Base-by-base conservation (phyloP, 495 filamentous ascomycete genomes). In the Penicillium lividum region DNA sequence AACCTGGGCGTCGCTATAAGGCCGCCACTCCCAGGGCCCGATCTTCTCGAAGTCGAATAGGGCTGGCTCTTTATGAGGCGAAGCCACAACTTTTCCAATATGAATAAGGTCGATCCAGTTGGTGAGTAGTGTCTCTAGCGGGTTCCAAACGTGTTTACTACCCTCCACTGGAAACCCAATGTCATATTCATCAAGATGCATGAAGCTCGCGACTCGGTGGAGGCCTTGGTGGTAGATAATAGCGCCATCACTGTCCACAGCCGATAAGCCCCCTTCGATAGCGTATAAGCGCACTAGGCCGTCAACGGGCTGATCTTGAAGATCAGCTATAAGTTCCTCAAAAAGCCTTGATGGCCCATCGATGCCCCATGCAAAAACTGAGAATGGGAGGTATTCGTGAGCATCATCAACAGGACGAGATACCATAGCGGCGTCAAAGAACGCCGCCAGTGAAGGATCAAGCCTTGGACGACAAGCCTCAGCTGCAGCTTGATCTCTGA, bases 81-180 rank as follows among this genome's bases (percentile, higher is more conserved):
- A 57, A 57, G 59, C 59, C 49, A 57, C 43, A 28, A 60, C 52
- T 56, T 76, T 76, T 34, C 67, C 68, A 48, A 74, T 38, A 27
- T 53, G 60, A 48, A 74, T 59, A 31, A 71, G 51, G 9, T 60
- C 42, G 38, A 73, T 68, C 72, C 72, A 76, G 49, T 74, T 61
- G 50, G 59, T 56, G 34, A 76, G 66, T 1, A 76, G 46, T 6
- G 68, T 76, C 66, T 76, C 73, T 13, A 76, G 64, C 5, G 73
- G 66, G 48, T 68, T 58, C 69, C 72, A 76, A 16, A 71, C 46
- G 16, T 70, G 46, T 27, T 38, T n/a, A 46, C 57, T 18, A 42
- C 31, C 56, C 31, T 59, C 47, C 10, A 63, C 56, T 60, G 51
- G 58, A 51, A 60, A 60, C 30, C 46, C 58, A 13, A 22, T n/a